phyloP scores from a whole-genome alignment of 352 stramenopile genomes.

The Globisporangium cylindrosporum region DNA sequence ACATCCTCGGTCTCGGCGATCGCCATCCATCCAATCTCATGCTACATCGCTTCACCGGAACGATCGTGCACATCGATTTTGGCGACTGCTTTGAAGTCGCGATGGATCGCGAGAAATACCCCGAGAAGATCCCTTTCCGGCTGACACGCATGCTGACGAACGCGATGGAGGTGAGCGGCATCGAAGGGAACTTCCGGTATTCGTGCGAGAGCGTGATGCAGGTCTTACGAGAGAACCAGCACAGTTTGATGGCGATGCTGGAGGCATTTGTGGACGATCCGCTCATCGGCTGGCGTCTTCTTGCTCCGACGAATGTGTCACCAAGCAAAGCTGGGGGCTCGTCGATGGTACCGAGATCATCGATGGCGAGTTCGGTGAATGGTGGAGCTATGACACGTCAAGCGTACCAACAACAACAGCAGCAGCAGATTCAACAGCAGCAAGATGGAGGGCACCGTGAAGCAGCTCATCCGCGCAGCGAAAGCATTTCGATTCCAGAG shows the following conservation, averaged over 20 bases:
- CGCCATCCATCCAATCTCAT: constrained; percentile 99
- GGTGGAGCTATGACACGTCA: neutral
- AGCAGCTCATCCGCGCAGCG: constrained; percentile 31
- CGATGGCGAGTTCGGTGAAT: constrained; percentile 18
- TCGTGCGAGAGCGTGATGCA: constrained; percentile 98
- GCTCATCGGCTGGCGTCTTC: constrained; percentile 96
- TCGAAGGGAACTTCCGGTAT: constrained; percentile 98
- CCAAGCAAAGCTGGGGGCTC: constrained; percentile 33
- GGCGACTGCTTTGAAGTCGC: constrained; percentile 98
- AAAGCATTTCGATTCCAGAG: constrained; percentile 60
- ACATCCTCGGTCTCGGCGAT: constrained; percentile 99
- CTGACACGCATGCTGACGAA: constrained; percentile 99
- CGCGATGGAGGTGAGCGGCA: constrained; percentile 97
- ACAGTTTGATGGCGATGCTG: constrained; percentile 99
- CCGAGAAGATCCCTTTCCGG: constrained; percentile 99
- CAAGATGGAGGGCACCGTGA: neutral
- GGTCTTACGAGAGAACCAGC: constrained; percentile 96
- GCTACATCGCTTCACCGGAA: constrained; percentile 97
- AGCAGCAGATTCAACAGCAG: constrained; percentile 12
- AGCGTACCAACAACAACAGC: constrained; percentile 18
- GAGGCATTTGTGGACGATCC: constrained; percentile 99
- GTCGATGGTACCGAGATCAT: constrained; percentile 32
- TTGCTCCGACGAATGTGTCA: constrained; percentile 64
- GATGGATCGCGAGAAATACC: constrained; percentile 98
- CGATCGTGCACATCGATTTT: constrained; percentile 97